Evolutionary conservation across 805 yeast species (phyloP), one percentile per base, ranked within the genome.

Genomic region (Kazachstania martiniae): DNA sequence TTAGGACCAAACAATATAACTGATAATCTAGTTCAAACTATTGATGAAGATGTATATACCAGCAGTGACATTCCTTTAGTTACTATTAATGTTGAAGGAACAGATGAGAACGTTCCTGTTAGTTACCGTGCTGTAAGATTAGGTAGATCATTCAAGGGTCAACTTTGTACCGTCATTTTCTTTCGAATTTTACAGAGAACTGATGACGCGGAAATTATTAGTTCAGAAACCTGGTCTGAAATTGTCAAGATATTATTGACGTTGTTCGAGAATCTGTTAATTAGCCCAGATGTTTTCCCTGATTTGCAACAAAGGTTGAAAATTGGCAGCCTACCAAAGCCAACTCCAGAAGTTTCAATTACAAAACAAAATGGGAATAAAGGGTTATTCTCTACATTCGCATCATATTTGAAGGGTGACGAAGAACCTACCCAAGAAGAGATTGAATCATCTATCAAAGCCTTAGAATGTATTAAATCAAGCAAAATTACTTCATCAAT

Each of bases 391-490:
- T 82, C 94, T 1, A 82, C 97, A 0, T 77, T 91, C 46, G 86
- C 96, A 1, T 84, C 95, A 0, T 89, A 86, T 48, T 69, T 91
- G 56, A 83, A 91, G 41, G 91, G 96, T 13, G 96, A 86, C 47
- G 93, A 84, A 33, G 97, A 89, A 54, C 99, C 99, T 9, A 72
- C 93, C 2, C 93, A 83, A 35, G 94, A 84, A 48, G 96, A 89
- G 44, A 78, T 91, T 31, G 94, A 86, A 41, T 71, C 83, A 4
- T 83, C 97, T 0, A 55, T 80, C 10, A 77, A 85, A 4, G 81
- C 95, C 0, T 60, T 79, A 27, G 94, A 87, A 43, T 89, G 96
- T 51, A 66, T 89, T 32, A 72, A 72, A 32, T 73, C 89, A 1
- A 74, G 91, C 40, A 70, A 71, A 31, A 59, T 86, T 4, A 55